Percentiles rank a stretch among this genome's conserved stretches.
Conservation (phyloP, 345 rosid species). For the Luvunga scandens region DNA sequence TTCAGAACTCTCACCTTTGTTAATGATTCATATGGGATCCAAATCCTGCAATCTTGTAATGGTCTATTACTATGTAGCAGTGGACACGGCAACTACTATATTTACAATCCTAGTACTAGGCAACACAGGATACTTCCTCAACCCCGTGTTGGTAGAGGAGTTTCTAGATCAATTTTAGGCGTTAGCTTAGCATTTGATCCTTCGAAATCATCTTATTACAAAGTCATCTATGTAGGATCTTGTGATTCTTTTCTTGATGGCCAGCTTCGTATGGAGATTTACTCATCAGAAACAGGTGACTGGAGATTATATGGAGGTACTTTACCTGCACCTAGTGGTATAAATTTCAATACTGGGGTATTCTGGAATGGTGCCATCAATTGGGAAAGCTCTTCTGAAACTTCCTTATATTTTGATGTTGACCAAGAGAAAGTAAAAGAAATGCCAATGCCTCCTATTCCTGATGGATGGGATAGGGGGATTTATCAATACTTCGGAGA, state of each 20-base stretch:
- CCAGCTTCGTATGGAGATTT: constrained; percentile 15
- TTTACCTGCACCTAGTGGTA: background rate
- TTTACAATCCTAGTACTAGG: too few species aligned
- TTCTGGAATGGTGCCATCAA: constrained; percentile 26
- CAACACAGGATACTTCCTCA: too few species aligned
- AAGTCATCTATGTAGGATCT: background rate
- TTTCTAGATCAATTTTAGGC: too few species aligned
- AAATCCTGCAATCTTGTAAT: too few species aligned
- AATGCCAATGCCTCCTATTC: constrained; percentile 29
- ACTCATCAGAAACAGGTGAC: constrained; percentile 31
- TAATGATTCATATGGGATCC: too few species aligned
- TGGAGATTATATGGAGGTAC: constrained; percentile 31
- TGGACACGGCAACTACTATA: too few species aligned
- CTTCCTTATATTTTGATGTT: constrained; percentile 24
- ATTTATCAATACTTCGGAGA: constrained; percentile 22
- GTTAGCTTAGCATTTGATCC: too few species aligned
- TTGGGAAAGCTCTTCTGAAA: constrained; percentile 24
- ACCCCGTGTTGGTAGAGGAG: too few species aligned
- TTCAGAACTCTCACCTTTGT: too few species aligned
- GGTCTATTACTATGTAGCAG: too few species aligned
- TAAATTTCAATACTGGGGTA: background rate
- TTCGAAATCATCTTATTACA: too few species aligned
- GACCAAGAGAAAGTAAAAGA: constrained; percentile 25
- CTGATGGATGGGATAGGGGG: constrained; percentile 9
- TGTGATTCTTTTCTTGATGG: background rate